Evolutionary conservation across 257 asterid genomes (phyloP).

Genomic region (Lavandula angustifolia): DNA sequence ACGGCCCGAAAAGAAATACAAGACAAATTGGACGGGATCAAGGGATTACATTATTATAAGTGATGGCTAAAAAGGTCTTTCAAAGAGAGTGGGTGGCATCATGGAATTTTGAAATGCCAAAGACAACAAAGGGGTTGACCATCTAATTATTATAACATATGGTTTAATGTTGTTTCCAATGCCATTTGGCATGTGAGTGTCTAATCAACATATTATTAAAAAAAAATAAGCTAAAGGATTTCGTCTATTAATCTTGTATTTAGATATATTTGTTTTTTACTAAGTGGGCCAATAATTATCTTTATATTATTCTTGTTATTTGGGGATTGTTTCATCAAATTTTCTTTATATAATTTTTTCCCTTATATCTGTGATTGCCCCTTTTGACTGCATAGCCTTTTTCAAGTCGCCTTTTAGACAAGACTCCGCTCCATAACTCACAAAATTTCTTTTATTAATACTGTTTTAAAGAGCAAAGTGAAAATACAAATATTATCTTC

Average conservation of each 20-base stretch:
- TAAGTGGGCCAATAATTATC: constrained; percentile 39
- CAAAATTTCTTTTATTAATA: constrained; percentile 17
- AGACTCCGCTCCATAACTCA: constrained; percentile 48
- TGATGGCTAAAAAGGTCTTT: constrained; percentile 15
- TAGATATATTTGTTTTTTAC: constrained; percentile 29
- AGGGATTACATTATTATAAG: too few species aligned
- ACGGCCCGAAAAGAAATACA: too few species aligned
- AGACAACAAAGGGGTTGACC: constrained; percentile 46
- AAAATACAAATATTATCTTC: too few species aligned
- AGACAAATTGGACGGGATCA: too few species aligned
- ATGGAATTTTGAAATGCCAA: constrained; percentile 52
- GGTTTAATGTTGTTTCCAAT: constrained; percentile 68
- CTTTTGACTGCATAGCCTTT: constrained; percentile 71
- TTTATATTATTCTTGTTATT: neutral
- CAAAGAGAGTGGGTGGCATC: constrained; percentile 54
- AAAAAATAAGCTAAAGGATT: constrained; percentile 39
- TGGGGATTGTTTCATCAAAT: constrained; percentile 31
- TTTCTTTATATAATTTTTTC: constrained; percentile 18
- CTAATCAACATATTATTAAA: constrained; percentile 35
- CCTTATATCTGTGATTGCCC: constrained; percentile 41
- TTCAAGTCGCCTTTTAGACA: constrained; percentile 40
- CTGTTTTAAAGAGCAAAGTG: too few species aligned
- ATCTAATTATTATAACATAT: constrained; percentile 30
- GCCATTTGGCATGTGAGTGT: constrained; percentile 70
- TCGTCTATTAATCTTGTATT: constrained; percentile 36